phyloP scores from a whole-genome alignment of 805 yeast genomes.

The Barnettozyma populi region DNA sequence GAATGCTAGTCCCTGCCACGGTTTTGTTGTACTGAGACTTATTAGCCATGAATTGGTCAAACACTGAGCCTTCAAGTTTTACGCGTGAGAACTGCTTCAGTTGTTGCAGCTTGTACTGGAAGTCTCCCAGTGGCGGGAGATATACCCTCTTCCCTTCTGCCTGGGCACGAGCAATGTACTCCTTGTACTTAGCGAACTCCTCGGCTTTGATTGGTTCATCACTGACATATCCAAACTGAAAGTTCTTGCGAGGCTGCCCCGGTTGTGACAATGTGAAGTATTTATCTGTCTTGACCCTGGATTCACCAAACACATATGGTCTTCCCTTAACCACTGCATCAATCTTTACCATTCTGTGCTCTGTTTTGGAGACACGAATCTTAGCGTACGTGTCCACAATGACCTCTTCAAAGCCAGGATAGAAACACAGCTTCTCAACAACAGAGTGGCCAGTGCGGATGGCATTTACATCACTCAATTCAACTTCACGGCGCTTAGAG shows the following conservation, averaged over 20 bases:
- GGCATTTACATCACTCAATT: conserved; percentile 61
- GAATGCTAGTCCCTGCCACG: conserved; percentile 65
- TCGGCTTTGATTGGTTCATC: conserved; percentile 66
- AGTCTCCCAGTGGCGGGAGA: conserved; percentile 58
- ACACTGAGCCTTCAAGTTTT: conserved; percentile 64
- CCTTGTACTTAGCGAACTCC: conserved; percentile 69
- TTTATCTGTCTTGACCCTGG: conserved; percentile 40
- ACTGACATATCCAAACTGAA: conserved; percentile 75
- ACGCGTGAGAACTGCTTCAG: conserved; percentile 58
- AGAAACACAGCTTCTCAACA: conserved; percentile 69
- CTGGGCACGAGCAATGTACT: conserved; percentile 55
- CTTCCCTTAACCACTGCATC: conserved; percentile 52
- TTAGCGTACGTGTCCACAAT: conserved; percentile 75
- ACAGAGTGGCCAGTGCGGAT: conserved; percentile 74
- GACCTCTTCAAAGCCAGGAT: conserved; percentile 71
- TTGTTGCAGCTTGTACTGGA: conserved; percentile 59
- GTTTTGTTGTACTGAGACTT: conserved; percentile 59
- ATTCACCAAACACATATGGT: conserved; percentile 46
- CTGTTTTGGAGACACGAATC: conserved; percentile 65
- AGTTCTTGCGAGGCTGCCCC: conserved; percentile 57
- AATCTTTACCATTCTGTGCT: conserved; percentile 80
- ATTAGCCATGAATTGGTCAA: conserved; percentile 70
- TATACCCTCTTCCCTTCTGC: conserved; percentile 24
- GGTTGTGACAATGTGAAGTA: conserved; percentile 81
- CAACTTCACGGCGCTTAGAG: conserved; percentile 39